Conservation (phyloP, 169 alveolate genomes). For the Plasmodium knowlesi region DNA sequence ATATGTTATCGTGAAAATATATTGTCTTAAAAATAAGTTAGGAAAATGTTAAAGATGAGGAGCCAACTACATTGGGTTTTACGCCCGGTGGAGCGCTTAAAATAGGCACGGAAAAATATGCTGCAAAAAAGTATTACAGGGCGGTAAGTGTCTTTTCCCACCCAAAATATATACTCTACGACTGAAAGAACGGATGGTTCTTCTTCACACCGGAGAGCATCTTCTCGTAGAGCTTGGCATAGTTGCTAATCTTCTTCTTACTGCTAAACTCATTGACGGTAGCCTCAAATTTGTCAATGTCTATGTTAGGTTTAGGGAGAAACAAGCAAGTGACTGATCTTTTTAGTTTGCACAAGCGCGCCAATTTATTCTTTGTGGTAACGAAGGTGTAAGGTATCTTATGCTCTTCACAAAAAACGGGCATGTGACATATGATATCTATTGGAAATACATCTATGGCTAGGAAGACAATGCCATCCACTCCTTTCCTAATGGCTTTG, state of each 20-base stretch:
- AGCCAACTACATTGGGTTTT: background rate
- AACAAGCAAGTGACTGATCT: conserved; percentile 96
- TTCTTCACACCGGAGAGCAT: conserved; percentile 75
- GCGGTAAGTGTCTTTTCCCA: background rate
- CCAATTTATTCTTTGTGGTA: conserved; percentile 92
- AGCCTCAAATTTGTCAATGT: conserved; percentile 38
- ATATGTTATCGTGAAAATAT: background rate
- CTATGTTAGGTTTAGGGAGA: conserved; percentile 83
- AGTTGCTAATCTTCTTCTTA: conserved; percentile 74
- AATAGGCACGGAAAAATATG: background rate
- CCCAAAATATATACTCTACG: background rate
- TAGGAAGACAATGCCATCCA: conserved; percentile 91
- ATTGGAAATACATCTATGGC: conserved; percentile 98
- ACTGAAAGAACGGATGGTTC: conserved; percentile 79
- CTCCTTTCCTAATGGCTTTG: conserved; percentile 93
- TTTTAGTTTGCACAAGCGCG: conserved; percentile 94
- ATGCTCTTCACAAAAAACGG: conserved; percentile 95
- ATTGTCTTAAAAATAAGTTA: background rate
- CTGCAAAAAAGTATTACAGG: background rate
- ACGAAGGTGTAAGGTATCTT: conserved; percentile 94
- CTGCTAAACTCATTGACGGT: conserved; percentile 31
- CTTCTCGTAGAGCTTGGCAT: conserved; percentile 78
- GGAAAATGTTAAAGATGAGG: background rate
- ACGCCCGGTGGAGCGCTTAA: background rate
- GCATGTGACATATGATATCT: conserved; percentile 96